Base-by-base conservation (phyloP, 2,329 filamentous ascomycete species). In the Fusarium sp. region DNA sequence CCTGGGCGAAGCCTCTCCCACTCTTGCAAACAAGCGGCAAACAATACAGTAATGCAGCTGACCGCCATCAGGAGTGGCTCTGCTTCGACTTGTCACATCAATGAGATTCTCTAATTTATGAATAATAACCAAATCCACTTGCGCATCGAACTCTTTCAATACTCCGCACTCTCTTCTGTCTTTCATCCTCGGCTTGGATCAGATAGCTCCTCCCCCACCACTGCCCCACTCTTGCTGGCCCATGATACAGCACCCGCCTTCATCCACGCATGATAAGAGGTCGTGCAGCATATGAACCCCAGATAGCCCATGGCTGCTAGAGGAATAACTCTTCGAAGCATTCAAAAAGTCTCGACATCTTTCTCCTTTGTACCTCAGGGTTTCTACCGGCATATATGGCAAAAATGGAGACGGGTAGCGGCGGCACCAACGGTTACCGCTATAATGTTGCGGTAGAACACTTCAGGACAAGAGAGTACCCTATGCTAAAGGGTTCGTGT, bases 401-500 rank as follows among this genome's bases (percentile, higher is more conserved):
- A 20, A 34, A 68, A 11, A 70, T 70, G 64, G 34, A 44, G 8
- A 27, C 36, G 14, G 20, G 36, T 51, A n/a, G 31, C 33, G 23
- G 56, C 51, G 63, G 51, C 44, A 50, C 53, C n/a, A 56, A 49
- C 25, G 13, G 61, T n/a, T 49, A 40, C 69, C 76, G 73, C 69
- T 92, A 92, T 76, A 88, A 91, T 76, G 77, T 77, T 61, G 79
- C 80, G 31, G 83, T 93, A 16, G 88, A 91, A 76, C 75, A 75
- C 13, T 82, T 92, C 29, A 83, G 90, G 65, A 79, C 83, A 14
- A 75, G 75, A 33, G 89, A 93, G 72, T 93, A 88, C 78, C 90
- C 90, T 25, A 91, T 91, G 89, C 82, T 93, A 44, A 82, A 86
- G 80, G 89, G 90, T 90, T 76, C 61, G 75, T 64, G 11, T 25